These are phyloP conservation scores for Kodamaea plutei DNA, from an alignment of 1,139 yeast genomes.

Conservation along the genomic window DNA sequence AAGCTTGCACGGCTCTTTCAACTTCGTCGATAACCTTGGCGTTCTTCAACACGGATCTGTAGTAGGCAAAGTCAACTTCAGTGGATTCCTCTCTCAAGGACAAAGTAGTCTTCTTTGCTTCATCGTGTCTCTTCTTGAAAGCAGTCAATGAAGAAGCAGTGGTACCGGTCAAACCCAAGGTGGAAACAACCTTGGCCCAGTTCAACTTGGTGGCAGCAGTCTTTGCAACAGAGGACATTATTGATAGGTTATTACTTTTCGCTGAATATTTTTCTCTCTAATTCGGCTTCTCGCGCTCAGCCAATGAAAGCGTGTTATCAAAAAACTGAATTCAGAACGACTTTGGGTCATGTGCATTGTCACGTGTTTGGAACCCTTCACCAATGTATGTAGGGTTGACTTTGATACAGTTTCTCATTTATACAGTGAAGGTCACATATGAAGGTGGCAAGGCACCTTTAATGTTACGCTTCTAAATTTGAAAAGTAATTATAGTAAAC, in stretches of 20 bases:
- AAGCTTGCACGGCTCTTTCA: constrained; percentile 68
- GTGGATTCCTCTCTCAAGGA: constrained; percentile 70
- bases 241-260: constrained; percentile 4
- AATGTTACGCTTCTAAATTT: too few relatives aligned
- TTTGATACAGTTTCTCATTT: too few relatives aligned
- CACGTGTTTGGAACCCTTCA: too few relatives aligned
- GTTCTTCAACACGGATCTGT: constrained; percentile 80
- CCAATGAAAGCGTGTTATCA: constrained; percentile 3
- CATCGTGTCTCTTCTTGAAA: constrained; percentile 98
- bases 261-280: constrained; percentile 2
- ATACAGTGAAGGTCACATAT: too few relatives aligned
- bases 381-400: too few relatives aligned
- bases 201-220: constrained; percentile 85
- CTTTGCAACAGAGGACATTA: constrained; percentile 49
- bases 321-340: too few relatives aligned
- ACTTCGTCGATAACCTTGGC: constrained; percentile 74
- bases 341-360: too few relatives aligned
- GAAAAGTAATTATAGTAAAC: too few relatives aligned
- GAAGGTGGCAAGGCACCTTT: too few relatives aligned
- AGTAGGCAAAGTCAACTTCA: constrained; percentile 75
- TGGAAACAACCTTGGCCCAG: constrained; percentile 88
- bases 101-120: constrained; percentile 80
- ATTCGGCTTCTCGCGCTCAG: constrained; percentile 2
- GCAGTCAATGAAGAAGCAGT: constrained; percentile 85
- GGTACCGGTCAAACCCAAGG: constrained; percentile 88